Conservation (phyloP, 768 basidiomycete genomes). For the Termitomyces sp. region DNA sequence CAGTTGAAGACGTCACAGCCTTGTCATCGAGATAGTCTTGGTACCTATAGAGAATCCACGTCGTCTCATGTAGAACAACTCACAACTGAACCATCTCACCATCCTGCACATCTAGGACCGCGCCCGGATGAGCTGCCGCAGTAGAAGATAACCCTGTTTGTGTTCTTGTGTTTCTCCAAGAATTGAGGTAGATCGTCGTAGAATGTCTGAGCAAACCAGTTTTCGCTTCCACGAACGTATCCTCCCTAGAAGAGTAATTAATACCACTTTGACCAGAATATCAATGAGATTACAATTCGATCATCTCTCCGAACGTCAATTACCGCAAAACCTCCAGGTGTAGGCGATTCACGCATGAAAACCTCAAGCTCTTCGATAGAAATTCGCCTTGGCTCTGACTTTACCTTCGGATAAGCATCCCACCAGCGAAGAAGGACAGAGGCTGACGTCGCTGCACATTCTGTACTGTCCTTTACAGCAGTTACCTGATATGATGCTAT, state of each 20-base stretch:
- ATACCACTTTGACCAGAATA: background rate
- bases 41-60: constrained; percentile 30
- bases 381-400: constrained; percentile 26
- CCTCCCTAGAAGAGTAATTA: constrained; percentile 35
- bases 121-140: constrained; percentile 48
- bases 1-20: constrained; percentile 27
- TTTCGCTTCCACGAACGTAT: constrained; percentile 46
- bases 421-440: constrained; percentile 41
- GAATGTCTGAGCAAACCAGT: constrained; percentile 47
- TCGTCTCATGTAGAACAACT: background rate
- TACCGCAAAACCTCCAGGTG: constrained; percentile 27
- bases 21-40: constrained; percentile 38
- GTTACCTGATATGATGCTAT: constrained; percentile 45
- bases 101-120: constrained; percentile 50
- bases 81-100: constrained; percentile 28
- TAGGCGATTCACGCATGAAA: constrained; percentile 21
- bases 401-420: constrained; percentile 45
- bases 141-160: constrained; percentile 46
- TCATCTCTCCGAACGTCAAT: constrained; percentile 49
- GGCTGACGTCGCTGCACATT: background rate
- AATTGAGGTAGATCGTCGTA: constrained; percentile 37
- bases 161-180: constrained; percentile 34
- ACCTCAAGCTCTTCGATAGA: constrained; percentile 33
- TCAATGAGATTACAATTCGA: constrained; percentile 28
- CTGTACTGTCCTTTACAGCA: constrained; percentile 29